Evolutionary conservation across 2,329 filamentous ascomycete genomes (phyloP).

Genomic region (Orbilia ellipsospora): DNA sequence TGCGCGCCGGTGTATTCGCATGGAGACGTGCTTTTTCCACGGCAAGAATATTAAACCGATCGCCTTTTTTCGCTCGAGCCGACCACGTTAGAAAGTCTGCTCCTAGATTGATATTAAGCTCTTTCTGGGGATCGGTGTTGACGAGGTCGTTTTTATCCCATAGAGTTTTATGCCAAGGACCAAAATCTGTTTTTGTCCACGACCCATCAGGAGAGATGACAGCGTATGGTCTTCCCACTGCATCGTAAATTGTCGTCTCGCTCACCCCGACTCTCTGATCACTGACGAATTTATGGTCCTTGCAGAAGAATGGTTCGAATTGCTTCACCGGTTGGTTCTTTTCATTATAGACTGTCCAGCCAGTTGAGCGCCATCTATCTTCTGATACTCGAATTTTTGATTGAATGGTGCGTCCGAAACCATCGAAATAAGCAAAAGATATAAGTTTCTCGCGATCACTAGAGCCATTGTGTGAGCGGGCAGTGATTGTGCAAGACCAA

Average conservation of each 20-base stretch:
- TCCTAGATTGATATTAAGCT: not conserved
- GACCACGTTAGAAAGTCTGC: not conserved
- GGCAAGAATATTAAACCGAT: not conserved
- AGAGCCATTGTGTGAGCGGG: not conserved
- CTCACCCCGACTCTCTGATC: slow-evolving; percentile 30
- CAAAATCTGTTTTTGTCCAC: slow-evolving; percentile 51
- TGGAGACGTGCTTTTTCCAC: slow-evolving; percentile 21
- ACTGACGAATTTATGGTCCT: slow-evolving; percentile 48
- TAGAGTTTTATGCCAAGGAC: slow-evolving; percentile 21
- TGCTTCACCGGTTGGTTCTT: slow-evolving; percentile 56
- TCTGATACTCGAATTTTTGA: slow-evolving; percentile 2
- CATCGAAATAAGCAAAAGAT: slow-evolving; percentile 35
- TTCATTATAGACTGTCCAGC: slow-evolving; percentile 58
- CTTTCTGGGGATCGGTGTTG: slow-evolving; percentile 10
- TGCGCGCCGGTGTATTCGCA: slow-evolving; percentile 12
- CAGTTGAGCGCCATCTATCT: slow-evolving; percentile 55
- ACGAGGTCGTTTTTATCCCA: slow-evolving; percentile 44
- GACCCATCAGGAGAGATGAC: slow-evolving; percentile 55
- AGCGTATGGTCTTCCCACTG: slow-evolving; percentile 48
- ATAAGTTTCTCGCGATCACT: not conserved
- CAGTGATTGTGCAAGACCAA: not conserved
- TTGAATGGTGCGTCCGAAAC: slow-evolving; percentile 29
- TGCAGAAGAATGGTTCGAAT: slow-evolving; percentile 57
- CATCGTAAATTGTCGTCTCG: slow-evolving; percentile 42
- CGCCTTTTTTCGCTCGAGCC: not conserved